Conservation (phyloP, 768 basidiomycete genomes). For the Agaricus subrufescens region DNA sequence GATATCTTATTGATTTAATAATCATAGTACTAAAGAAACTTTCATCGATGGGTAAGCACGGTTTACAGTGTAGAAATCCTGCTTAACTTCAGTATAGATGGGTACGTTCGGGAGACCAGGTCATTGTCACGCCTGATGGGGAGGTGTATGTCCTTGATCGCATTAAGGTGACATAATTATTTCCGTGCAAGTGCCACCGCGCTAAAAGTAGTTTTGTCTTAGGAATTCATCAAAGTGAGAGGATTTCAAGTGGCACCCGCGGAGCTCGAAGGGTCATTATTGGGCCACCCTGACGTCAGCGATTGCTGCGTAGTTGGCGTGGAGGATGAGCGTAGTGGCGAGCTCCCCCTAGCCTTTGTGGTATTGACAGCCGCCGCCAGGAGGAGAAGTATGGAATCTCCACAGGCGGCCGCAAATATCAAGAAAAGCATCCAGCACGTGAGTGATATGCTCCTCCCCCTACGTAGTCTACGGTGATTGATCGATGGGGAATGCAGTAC, state of each 20-base stretch:
- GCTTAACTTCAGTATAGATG: constrained; percentile 32
- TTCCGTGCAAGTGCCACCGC: not conserved
- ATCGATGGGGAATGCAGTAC: constrained; percentile 41
- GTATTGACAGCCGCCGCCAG: constrained; percentile 38
- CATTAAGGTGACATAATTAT: constrained; percentile 39
- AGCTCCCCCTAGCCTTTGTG: constrained; percentile 62
- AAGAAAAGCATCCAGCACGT: constrained; percentile 41
- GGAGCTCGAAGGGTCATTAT: constrained; percentile 52
- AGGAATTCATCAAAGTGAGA: constrained; percentile 66
- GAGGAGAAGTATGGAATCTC: constrained; percentile 21
- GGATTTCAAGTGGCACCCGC: constrained; percentile 55
- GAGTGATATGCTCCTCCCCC: not conserved
- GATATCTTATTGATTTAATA: not conserved
- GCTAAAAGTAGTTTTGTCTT: not conserved
- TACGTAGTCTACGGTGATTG: not conserved
- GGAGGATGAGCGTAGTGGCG: constrained; percentile 57
- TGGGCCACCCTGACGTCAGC: constrained; percentile 46
- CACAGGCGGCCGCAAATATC: constrained; percentile 24
- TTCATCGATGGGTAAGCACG: constrained; percentile 51
- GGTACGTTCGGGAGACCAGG: constrained; percentile 63
- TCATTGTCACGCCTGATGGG: constrained; percentile 39
- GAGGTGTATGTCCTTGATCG: constrained; percentile 58
- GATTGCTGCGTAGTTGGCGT: constrained; percentile 63
- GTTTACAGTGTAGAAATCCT: not conserved
- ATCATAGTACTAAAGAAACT: constrained; percentile 47